Conservation (phyloP, 2,329 filamentous ascomycete genomes). For the Colletotrichum sp. region DNA sequence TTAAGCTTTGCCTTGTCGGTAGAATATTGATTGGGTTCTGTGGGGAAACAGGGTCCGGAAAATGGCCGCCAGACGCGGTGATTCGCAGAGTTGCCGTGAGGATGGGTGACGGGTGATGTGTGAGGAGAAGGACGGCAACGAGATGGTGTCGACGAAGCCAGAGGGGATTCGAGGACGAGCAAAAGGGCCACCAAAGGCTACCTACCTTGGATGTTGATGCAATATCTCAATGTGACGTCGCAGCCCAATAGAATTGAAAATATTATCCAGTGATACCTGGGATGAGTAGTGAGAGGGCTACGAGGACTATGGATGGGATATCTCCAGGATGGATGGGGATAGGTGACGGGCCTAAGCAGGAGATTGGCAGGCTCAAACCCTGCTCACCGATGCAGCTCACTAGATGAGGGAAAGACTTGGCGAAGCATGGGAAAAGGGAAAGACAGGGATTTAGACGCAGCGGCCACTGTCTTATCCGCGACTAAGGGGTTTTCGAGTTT, state of each 20-base stretch:
- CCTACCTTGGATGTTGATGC: neutral
- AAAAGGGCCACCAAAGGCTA: neutral
- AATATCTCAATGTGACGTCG: neutral
- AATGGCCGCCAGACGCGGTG: neutral
- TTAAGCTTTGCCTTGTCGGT: slow-evolving; percentile 9
- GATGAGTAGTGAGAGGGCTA: neutral
- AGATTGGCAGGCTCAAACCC: slow-evolving; percentile 4
- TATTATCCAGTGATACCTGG: neutral
- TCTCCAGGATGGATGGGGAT: neutral
- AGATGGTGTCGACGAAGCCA: neutral
- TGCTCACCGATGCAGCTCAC: slow-evolving; percentile 5
- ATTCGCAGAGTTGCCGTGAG: neutral
- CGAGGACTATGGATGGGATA: neutral
- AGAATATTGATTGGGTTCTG: neutral
- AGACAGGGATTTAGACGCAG: slow-evolving; percentile 6
- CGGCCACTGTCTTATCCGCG: slow-evolving; percentile 11
- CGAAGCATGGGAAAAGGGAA: neutral
- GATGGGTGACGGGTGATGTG: neutral
- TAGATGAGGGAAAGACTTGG: slow-evolving; percentile 1
- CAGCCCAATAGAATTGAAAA: neutral
- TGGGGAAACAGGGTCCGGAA: slow-evolving; percentile 1
- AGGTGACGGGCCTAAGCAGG: slow-evolving; percentile 10
- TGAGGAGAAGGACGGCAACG: neutral
- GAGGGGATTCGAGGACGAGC: neutral
- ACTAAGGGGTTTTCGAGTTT: slow-evolving; percentile 14